Evolutionary conservation across 1,139 yeast genomes (phyloP).

Genomic region (Kurtzmaniella quercitrusa): DNA sequence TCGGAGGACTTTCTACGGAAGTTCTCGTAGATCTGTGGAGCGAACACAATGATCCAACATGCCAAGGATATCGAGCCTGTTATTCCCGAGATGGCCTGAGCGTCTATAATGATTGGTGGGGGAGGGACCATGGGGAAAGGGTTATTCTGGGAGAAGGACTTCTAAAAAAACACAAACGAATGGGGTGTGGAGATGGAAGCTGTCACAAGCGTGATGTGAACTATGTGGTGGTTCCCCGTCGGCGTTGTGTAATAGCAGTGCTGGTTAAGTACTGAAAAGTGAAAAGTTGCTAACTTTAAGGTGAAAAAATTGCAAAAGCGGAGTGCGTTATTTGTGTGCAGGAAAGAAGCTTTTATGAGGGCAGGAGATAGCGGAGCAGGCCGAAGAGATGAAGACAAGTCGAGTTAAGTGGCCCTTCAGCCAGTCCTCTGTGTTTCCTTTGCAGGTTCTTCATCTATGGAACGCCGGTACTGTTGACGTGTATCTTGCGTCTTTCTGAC

Average conservation of each 20-base stretch:
- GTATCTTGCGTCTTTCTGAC: too few relatives aligned
- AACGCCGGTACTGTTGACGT: too few relatives aligned
- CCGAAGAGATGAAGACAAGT: neutral
- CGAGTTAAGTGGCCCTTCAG: too few relatives aligned
- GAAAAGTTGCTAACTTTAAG: neutral
- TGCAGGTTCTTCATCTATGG: too few relatives aligned
- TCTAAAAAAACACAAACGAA: too few relatives aligned
- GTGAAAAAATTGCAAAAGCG: neutral
- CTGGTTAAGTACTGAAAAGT: neutral
- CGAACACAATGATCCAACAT: conserved; percentile 96
- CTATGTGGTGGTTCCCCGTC: too few relatives aligned
- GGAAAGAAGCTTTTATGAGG: neutral
- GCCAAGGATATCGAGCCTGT: conserved; percentile 92
- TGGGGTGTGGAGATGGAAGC: too few relatives aligned
- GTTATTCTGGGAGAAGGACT: too few relatives aligned
- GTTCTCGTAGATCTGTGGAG: conserved; percentile 94
- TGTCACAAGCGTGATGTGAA: too few relatives aligned
- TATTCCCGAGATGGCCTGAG: conserved; percentile 81
- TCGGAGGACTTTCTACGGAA: conserved; percentile 79
- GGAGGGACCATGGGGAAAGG: conserved; percentile 52
- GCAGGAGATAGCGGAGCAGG: neutral
- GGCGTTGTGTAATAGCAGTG: neutral
- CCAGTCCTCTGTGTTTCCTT: too few relatives aligned
- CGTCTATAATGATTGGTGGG: conserved; percentile 64
- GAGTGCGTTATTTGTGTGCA: neutral